These are phyloP conservation scores for Syncephalastrum racemosum DNA, from an alignment of 371 early-diverging fungal species.

Conservation along the genomic window DNA sequence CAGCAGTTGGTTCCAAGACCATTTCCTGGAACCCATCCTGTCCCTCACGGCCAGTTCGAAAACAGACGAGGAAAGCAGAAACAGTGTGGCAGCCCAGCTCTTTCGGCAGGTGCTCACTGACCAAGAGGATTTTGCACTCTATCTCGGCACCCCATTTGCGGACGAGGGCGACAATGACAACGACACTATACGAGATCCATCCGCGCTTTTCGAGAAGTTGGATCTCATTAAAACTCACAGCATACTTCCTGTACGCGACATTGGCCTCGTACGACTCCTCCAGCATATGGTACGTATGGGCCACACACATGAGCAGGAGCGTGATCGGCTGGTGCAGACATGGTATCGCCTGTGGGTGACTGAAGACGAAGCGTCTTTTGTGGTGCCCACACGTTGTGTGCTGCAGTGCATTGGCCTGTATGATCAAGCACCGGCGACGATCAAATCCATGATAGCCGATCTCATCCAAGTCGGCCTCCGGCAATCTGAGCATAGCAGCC, in stretches of 20 bases:
- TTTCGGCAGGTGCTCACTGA: constrained; percentile 34
- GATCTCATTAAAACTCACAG: constrained; percentile 24
- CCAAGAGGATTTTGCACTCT: constrained; percentile 35
- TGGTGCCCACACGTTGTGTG: constrained; percentile 36
- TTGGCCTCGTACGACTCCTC: constrained; percentile 31
- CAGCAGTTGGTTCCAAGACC: constrained; percentile 34
- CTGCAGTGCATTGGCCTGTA: constrained; percentile 38
- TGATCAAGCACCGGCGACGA: constrained; percentile 38
- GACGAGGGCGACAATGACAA: neutral
- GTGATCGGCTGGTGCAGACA: constrained; percentile 15
- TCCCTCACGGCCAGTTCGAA: constrained; percentile 17
- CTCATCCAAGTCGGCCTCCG: constrained; percentile 23
- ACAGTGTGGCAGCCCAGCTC: constrained; percentile 25
- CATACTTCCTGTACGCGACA: constrained; percentile 24
- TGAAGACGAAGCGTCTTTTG: constrained; percentile 6
- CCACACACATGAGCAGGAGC: constrained; percentile 20
- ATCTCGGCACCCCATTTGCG: constrained; percentile 25
- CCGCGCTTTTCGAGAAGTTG: constrained; percentile 11
- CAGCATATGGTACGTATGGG: constrained; percentile 33
- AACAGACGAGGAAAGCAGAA: constrained; percentile 2
- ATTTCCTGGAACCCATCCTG: constrained; percentile 29
- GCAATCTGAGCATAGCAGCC: neutral
- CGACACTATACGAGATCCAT: constrained; percentile 3
- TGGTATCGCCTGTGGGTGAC: constrained; percentile 33
- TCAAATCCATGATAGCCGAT: constrained; percentile 34